Evolutionary conservation across 2,329 filamentous ascomycete species (phyloP), one percentile per base, ranked within the genome.

Genomic region (Aspergillus caelatus): DNA sequence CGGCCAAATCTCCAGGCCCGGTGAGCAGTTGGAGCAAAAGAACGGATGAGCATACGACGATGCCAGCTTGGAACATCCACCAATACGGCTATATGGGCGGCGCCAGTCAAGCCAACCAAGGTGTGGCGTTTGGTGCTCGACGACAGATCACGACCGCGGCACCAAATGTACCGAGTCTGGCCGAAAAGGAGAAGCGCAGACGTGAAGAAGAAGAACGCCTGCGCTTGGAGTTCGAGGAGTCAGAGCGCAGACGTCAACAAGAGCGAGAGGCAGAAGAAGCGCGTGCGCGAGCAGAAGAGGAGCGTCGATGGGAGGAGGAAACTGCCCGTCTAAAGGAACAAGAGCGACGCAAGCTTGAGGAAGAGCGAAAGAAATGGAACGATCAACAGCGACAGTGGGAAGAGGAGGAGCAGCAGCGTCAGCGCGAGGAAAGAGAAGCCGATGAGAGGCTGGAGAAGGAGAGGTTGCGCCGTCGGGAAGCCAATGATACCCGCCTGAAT

Each of bases 31-130:
- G 95, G 95, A 96, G 92, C 78, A 96, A 88, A 76, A 92, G 86
- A 77, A 86, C 87, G 61, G 92, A 97, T 70, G 91, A 97, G 77
- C 87, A 87, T 19, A 85, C 85, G 52, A 97, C 94, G 1, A 85
- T 89, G 30, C 95, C 95, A 0, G 95, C 95, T 1, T 99, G 95
- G 95, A 99, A 98, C 75, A 98, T 98, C 70, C 91, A 94, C 62
- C 95, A 99, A 76, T 99, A 99, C 75, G 94, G 95, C 9, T 99
- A 97, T 79, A 95, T 98, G 91, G 95, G 95, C 62, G 95, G 95
- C 56, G 95, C 95, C 30, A 97, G 92, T 73, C 95, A 99, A 77
- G 94, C 93, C 3, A 98, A 96, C 71, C 88, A 97, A 65, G 95
- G 95, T 21, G 93, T 99, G 70, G 88, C 92, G 12, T 98, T 98